Conservation (phyloP, 2,329 filamentous ascomycete genomes). For the Cytospora mali region DNA sequence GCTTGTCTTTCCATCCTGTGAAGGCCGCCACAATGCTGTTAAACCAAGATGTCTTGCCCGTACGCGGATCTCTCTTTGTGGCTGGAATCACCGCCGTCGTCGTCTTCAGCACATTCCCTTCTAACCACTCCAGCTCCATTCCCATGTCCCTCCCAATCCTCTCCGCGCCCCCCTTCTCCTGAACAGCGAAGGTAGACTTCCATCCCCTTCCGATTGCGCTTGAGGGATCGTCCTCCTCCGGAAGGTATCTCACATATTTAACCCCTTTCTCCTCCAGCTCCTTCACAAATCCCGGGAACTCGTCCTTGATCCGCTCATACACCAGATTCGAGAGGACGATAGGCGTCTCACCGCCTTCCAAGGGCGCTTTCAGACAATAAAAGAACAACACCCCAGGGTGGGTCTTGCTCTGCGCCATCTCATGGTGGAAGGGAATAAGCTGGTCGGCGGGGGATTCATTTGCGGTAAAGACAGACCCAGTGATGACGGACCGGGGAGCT, state of each 20-base stretch:
- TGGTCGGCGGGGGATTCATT: slow-evolving; percentile 27
- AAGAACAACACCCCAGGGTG: slow-evolving; percentile 24
- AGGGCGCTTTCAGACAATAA: slow-evolving; percentile 23
- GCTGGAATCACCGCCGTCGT: slow-evolving; percentile 23
- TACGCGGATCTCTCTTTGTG: slow-evolving; percentile 18
- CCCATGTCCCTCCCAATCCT: slow-evolving; percentile 15
- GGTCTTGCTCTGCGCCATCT: slow-evolving; percentile 27
- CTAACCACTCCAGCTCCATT: slow-evolving; percentile 26
- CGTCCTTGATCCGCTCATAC: slow-evolving; percentile 18
- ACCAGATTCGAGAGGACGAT: slow-evolving; percentile 26
- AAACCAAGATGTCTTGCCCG: slow-evolving; percentile 25
- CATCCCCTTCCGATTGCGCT: slow-evolving; percentile 27
- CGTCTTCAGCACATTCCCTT: slow-evolving; percentile 22
- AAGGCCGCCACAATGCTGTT: slow-evolving; percentile 28
- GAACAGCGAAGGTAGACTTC: slow-evolving; percentile 26
- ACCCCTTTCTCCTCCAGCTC: slow-evolving; percentile 27
- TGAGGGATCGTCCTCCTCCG: slow-evolving; percentile 21
- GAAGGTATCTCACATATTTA: slow-evolving; percentile 21
- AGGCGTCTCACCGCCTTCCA: slow-evolving; percentile 21
- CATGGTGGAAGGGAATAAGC: slow-evolving; percentile 28
- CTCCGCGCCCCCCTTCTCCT: slow-evolving; percentile 16
- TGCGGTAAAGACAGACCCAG: slow-evolving; percentile 26
- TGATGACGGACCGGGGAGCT: slow-evolving; percentile 19
- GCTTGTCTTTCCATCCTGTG: slow-evolving; percentile 25
- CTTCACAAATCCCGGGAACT: slow-evolving; percentile 18